These are phyloP conservation scores for Euphorbia pulcherrima DNA, from an alignment of 345 rosid genomes.

Conservation along the genomic window DNA sequence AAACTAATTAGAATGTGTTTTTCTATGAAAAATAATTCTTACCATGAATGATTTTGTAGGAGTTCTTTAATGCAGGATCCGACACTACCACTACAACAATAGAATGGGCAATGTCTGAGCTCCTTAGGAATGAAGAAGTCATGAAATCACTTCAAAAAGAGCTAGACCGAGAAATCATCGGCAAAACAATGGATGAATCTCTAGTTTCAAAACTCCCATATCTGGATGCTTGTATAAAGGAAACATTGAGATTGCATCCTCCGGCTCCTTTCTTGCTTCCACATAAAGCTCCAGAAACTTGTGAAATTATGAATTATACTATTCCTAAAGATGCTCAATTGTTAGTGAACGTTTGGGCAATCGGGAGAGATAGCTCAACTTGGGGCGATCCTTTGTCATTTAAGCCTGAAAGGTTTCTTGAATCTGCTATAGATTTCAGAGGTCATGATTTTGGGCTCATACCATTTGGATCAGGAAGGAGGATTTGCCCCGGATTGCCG, in stretches of 20 bases:
- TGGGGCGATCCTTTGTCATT: conserved; percentile 20
- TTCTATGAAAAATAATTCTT: too few relatives aligned
- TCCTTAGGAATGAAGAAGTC: conserved; percentile 9
- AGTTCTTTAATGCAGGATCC: conserved; percentile 8
- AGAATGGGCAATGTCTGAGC: conserved; percentile 15
- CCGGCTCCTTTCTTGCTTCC: conserved; percentile 17
- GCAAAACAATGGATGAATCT: background rate
- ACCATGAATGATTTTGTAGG: conserved; percentile 10
- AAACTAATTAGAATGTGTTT: too few relatives aligned
- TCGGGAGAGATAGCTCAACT: conserved; percentile 5
- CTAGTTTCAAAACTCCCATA: conserved; percentile 12
- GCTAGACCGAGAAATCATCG: conserved; percentile 5
- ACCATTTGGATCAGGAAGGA: conserved; percentile 22
- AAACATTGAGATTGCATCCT: conserved; percentile 20
- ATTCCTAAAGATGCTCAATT: conserved; percentile 18
- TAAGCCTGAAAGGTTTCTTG: conserved; percentile 21
- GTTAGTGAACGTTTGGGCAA: conserved; percentile 20
- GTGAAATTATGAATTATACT: conserved; percentile 19
- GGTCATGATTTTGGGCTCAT: conserved; percentile 11
- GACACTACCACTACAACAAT: conserved; percentile 8
- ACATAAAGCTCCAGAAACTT: conserved; percentile 5
- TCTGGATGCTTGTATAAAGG: conserved; percentile 15
- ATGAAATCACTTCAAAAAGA: background rate
- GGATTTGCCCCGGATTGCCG: conserved; percentile 17
- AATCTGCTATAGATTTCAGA: conserved; percentile 1